Evolutionary conservation across 2,329 filamentous ascomycete species (phyloP).

Genomic region (Tolypocladium endophyticum): DNA sequence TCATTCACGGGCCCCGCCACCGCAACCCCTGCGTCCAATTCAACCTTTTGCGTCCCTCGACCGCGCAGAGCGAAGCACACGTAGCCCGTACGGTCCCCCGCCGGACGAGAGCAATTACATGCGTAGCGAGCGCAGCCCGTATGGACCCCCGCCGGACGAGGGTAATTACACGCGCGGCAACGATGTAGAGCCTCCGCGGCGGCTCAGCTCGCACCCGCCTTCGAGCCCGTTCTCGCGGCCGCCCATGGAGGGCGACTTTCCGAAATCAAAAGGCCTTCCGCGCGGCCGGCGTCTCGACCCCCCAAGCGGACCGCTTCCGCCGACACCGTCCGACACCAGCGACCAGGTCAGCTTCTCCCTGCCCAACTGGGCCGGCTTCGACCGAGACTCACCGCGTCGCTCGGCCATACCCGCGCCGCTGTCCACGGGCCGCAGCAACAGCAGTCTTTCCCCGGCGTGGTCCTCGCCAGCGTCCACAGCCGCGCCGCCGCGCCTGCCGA

Average conservation of each 20-base stretch:
- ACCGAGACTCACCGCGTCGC: slow-evolving; percentile 15
- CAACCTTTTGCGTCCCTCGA: slow-evolving; percentile 11
- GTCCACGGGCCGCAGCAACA: slow-evolving; percentile 10
- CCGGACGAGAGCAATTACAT: slow-evolving; percentile 3
- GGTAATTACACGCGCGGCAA: slow-evolving; percentile 3
- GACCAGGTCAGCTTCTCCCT: not conserved
- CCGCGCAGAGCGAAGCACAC: slow-evolving; percentile 4
- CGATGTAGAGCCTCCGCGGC: slow-evolving; percentile 3
- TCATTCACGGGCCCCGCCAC: slow-evolving; percentile 9
- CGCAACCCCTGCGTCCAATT: slow-evolving; percentile 10
- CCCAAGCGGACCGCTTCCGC: not conserved
- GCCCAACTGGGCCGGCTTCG: slow-evolving; percentile 11
- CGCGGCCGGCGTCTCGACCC: slow-evolving; percentile 19
- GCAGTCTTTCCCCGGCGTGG: slow-evolving; percentile 3
- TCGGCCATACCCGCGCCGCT: slow-evolving; percentile 26
- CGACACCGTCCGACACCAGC: slow-evolving; percentile 1
- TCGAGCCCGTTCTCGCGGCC: slow-evolving; percentile 16
- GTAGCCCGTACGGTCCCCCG: slow-evolving; percentile 9
- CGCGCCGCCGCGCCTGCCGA: slow-evolving; percentile 20
- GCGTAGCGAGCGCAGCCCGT: slow-evolving; percentile 1
- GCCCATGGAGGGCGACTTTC: slow-evolving; percentile 22
- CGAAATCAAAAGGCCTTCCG: slow-evolving; percentile 22
- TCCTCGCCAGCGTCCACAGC: slow-evolving; percentile 17
- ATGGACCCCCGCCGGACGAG: not conserved
- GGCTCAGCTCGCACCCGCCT: slow-evolving; percentile 4